Evolutionary conservation across 2,329 filamentous ascomycete genomes (phyloP).

Genomic region (Xylaria sp.): DNA sequence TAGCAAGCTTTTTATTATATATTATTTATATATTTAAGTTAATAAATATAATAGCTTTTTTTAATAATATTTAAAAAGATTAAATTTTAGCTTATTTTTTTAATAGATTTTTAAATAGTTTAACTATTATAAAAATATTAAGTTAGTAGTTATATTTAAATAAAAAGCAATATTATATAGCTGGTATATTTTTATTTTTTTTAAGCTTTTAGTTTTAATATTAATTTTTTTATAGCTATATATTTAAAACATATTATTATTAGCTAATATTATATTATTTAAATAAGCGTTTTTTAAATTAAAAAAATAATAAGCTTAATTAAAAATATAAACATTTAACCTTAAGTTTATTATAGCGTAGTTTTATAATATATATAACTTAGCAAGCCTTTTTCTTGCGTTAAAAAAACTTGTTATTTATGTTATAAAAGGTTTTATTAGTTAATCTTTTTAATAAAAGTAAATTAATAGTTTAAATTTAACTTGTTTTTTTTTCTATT

Average conservation of each 20-base stretch:
- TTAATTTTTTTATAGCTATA: neutral
- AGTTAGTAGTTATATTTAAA: neutral
- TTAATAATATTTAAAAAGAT: neutral
- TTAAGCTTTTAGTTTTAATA: neutral
- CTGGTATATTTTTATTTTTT: neutral
- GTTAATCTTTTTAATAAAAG: neutral
- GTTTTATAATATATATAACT: too few relatives aligned
- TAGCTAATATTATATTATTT: neutral
- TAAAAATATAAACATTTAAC: neutral
- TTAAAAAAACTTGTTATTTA: neutral
- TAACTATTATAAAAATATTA: neutral
- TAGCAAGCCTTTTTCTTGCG: neutral
- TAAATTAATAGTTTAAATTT: neutral
- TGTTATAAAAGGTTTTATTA: neutral
- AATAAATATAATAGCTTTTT: too few relatives aligned
- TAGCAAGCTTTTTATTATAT: neutral
- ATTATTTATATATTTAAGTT: neutral
- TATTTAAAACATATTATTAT: neutral
- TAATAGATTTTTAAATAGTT: neutral
- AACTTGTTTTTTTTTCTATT: neutral
- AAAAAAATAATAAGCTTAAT: neutral
- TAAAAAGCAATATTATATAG: neutral
- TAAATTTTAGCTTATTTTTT: neutral
- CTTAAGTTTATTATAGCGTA: neutral
- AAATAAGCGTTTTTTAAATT: neutral